Base-by-base conservation (phyloP, 371 early-diverging fungal genomes). In the Rhizopus microsporus region DNA sequence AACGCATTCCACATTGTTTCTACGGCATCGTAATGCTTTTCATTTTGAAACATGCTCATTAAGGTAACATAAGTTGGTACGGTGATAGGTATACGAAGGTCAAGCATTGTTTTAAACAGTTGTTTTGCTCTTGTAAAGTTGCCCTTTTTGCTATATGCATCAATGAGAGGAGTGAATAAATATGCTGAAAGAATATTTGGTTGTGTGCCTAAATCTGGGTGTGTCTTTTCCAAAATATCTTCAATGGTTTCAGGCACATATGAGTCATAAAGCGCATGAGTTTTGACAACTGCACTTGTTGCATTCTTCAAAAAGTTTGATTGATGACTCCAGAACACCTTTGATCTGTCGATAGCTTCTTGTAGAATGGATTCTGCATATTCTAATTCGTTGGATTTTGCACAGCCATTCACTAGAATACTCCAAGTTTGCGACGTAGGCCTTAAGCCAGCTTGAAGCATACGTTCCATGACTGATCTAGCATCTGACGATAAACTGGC, bases 121-220 rank as follows among this genome's bases (percentile, higher is more conserved):
- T 42, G 34, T 44, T 56, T 66, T 7, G 72, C 71, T 13, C 53
- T 15, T 16, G 48, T 43, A 35, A 60, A 57, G 15, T 64, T 44
- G 2, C 59, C 54, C 0, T 29, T 35, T 5, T 53, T 30, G 13
- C 54, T 59, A 37, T 73, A 59, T 0, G 60, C 67, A 32, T 65
- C 43, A 7, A 74, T 63, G 10, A 79, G 42, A 4, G 76, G 69
- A 15, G 52, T 65, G 44, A 74, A 79, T 12, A 79, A 30, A 48
- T 74, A 70, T 12, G 74, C 57, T 31, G 65, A 56, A 40, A 68
- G 61, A 30, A 37, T 39, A 0, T 43, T 35, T 17, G 29, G 13
- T 2, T 29, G 16, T 8, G 57, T 47, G 7, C 40, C 17, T 2
- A 8, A 13, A 6, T 30, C 13, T 34, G 43, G 47, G n/a, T 63